Evolutionary conservation across 2,329 filamentous ascomycete genomes (phyloP), one percentile per base, ranked within the genome.

Genomic region (Phialophora chinensis): DNA sequence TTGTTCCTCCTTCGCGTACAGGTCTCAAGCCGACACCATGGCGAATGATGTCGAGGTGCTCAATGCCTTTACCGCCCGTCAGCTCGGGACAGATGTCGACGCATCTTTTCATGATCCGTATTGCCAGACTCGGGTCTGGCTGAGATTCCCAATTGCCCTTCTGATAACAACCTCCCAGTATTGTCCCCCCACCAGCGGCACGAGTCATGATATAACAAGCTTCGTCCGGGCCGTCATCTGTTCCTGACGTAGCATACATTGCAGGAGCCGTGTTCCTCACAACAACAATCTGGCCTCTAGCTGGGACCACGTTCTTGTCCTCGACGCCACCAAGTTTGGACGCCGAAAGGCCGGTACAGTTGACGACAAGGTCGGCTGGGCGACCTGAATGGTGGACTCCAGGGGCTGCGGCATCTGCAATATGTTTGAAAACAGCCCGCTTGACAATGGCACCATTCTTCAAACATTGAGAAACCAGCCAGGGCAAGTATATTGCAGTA

Each of bases 131-230:
- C 0, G 90, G 89, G 73, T 97, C 93, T 0, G 90, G 88, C 71
- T 89, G 85, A 44, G 88, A 85, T 72, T 95, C 91, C 92, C 92
- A 96, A 74, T 88, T 90, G 31, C 88, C 85, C 73, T 90, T 87
- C 76, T 93, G 89, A 73, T 96, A 91, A 55, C 89, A 94, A 2
- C 93, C 93, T n/a, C 93, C 93, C 2, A 97, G 81, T 50, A 97
- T 84, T 0, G 91, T 95, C 11, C 93, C 93, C 23, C 93, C 93
- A n/a, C 88, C 86, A 58, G 76, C 76, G 0, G 93, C 91, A 31
- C 93, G 86, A 73, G 88, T 88, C 93, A 97, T 97, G 56, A 91
- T 84, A 76, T 97, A 97, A 65, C 86, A 81, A 4, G 89, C 81
- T 77, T 97, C 93, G 38, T 90, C 88, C 0, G 83, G 80, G 1